Base-by-base conservation (phyloP, 1,139 yeast genomes). In the Diutina scorzettiae region DNA sequence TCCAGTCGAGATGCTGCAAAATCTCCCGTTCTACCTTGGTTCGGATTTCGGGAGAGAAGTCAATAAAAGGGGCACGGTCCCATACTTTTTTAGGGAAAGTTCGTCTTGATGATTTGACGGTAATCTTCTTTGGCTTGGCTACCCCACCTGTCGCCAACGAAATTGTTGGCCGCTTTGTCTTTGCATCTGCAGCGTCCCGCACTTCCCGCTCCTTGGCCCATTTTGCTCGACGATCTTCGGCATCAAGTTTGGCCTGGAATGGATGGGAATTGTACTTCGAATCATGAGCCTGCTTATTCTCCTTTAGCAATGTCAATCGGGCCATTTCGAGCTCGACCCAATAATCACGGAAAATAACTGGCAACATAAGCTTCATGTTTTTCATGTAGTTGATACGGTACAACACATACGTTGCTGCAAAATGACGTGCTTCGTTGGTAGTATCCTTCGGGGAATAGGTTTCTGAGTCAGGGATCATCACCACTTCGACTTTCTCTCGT, bases 391-490 rank as follows among this genome's bases (percentile, higher is more conserved):
- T 81, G 14, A 91, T 71, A 25, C 96, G 66, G 55, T 78, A 89
- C 47, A 91, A 58, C 0, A 91, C 89, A 53, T 81, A 85, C 0
- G 96, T 89, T 0, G 98, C 96, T 1, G 89, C 86, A 54, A 73
- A 73, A 56, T 89, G 95, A 42, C 96, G 71, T 2, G 97, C 96
- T 52, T 89, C 97, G 34, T 86, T 67, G 7, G 94, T 73, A 0
- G 96, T 85, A 43, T 74, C 81, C 52, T 81, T 84, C 0, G 86
- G 79, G n/a, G 62, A 78, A 68, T 7, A 68, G 5, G 25, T 28
- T 19, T 65, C 67, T 44, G 44, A 50, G 43, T 85, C 83, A 4
- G 93, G 91, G 27, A 67, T 63, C 67, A 81, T 73, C 44, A 69
- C 66, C 3, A 86, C 69, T 8, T 63, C 60, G 29, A 89, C 73